These are phyloP conservation scores for Suillus alpinus DNA, from an alignment of 768 basidiomycete species.

Conservation along the genomic window DNA sequence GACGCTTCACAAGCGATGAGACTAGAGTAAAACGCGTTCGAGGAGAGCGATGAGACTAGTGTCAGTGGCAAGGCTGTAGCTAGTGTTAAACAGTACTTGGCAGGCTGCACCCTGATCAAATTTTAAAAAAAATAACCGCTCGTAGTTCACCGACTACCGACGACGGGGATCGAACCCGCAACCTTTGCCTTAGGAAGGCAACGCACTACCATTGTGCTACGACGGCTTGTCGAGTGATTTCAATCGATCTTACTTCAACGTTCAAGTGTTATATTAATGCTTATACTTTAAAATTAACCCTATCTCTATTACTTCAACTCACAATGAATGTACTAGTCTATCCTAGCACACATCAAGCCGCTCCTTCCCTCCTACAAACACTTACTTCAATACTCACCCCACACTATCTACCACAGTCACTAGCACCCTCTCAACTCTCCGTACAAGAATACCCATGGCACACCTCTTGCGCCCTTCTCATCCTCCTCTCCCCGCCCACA, in stretches of 20 bases:
- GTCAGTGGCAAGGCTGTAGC: too few species aligned
- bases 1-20: too few species aligned
- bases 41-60: too few species aligned
- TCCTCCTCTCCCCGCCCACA: slow-evolving; percentile 62
- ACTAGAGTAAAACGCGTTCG: too few species aligned
- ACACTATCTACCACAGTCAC: slow-evolving; percentile 74
- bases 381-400: slow-evolving; percentile 62
- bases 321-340: slow-evolving; percentile 78
- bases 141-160: slow-evolving; percentile 2
- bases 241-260: too few species aligned
- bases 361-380: slow-evolving; percentile 42
- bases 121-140: neutral
- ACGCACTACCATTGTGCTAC: slow-evolving; percentile 3
- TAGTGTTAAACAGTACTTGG: too few species aligned
- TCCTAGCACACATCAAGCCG: slow-evolving; percentile 56
- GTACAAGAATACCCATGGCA: slow-evolving; percentile 75
- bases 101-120: neutral
- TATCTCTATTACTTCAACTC: too few species aligned
- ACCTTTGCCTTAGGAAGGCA: slow-evolving; percentile 3
- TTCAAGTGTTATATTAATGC: too few species aligned
- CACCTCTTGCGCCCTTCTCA: slow-evolving; percentile 69
- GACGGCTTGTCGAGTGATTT: neutral
- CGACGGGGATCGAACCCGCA: slow-evolving; percentile 2
- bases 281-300: too few species aligned
- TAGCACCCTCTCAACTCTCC: slow-evolving; percentile 54